Conservation (phyloP, 176 grass and related monocot genomes). For the Themeda triandra region DNA sequence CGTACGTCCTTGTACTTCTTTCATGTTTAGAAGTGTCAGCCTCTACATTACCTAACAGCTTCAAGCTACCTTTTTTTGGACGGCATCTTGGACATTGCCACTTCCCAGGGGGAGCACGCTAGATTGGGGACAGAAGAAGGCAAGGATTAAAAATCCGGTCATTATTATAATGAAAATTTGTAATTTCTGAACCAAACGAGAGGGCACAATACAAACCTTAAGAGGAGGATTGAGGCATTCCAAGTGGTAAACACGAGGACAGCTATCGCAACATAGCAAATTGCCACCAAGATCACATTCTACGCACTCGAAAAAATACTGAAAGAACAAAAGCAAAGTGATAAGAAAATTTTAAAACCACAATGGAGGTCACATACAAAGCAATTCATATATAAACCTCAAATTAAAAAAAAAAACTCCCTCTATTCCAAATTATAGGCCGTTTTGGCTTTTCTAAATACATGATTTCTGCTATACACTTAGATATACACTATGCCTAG, state of each 20-base stretch:
- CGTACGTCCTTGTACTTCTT: slow-evolving; percentile 52
- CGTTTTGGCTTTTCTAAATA: not conserved
- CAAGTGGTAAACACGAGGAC: slow-evolving; percentile 89
- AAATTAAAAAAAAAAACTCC: not conserved
- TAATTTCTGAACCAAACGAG: slow-evolving; percentile 17
- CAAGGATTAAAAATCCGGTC: slow-evolving; percentile 8
- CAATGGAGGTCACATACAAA: slow-evolving; percentile 14
- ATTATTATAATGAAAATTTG: slow-evolving; percentile 24
- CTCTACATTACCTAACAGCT: slow-evolving; percentile 42
- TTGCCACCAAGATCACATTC: slow-evolving; percentile 93
- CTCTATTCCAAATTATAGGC: not conserved
- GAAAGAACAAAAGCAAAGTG: slow-evolving; percentile 38
- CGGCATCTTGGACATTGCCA: slow-evolving; percentile 80
- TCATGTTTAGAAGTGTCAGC: slow-evolving; percentile 60
- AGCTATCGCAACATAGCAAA: slow-evolving; percentile 92
- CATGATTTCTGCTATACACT: not conserved
- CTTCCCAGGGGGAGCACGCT: slow-evolving; percentile 75
- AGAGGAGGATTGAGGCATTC: slow-evolving; percentile 91
- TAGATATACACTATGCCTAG: not conserved
- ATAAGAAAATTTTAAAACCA: slow-evolving; percentile 25
- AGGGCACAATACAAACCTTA: slow-evolving; percentile 53
- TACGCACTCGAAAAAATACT: slow-evolving; percentile 96
- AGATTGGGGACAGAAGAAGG: slow-evolving; percentile 25
- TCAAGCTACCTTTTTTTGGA: slow-evolving; percentile 60
- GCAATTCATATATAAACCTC: slow-evolving; percentile 7